Conservation (phyloP, 2,329 filamentous ascomycete genomes). For the Chalara sp. region DNA sequence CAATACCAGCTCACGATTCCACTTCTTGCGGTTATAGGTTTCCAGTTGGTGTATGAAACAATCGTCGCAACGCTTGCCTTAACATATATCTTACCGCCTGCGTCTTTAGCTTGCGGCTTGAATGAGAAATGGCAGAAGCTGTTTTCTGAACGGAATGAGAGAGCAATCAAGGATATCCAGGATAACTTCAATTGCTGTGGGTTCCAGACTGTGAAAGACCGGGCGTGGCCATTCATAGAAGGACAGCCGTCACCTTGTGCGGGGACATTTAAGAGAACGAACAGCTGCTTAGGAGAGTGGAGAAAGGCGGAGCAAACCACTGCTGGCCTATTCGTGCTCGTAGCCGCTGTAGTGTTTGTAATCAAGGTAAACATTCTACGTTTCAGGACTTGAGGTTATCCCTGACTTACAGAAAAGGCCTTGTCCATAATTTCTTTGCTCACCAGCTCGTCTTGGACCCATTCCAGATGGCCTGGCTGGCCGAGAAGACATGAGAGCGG, state of each 20-base stretch:
- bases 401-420: conserved; percentile 7
- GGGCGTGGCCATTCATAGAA: conserved; percentile 53
- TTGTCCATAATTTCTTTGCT: conserved; percentile 20
- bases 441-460: conserved; percentile 18
- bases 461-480: conserved; percentile 8
- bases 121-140: conserved; percentile 48
- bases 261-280: conserved; percentile 36
- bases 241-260: conserved; percentile 19
- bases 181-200: conserved; percentile 63
- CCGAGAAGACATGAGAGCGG: background rate
- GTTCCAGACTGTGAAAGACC: conserved; percentile 48
- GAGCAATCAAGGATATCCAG: conserved; percentile 52
- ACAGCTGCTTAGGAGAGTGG: conserved; percentile 49
- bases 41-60: conserved; percentile 27
- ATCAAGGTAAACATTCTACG: conserved; percentile 41
- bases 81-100: conserved; percentile 22
- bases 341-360: conserved; percentile 45
- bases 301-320: conserved; percentile 44
- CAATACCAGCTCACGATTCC: conserved; percentile 21
- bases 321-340: conserved; percentile 47
- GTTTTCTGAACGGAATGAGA: conserved; percentile 42
- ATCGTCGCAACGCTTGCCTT: conserved; percentile 23
- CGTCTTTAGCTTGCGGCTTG: conserved; percentile 42
- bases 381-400: too few species aligned
- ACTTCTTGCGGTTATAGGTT: conserved; percentile 22